phyloP scores from a whole-genome alignment of 1,284 basidiomycete species.

The Rhodotorula sp. region DNA sequence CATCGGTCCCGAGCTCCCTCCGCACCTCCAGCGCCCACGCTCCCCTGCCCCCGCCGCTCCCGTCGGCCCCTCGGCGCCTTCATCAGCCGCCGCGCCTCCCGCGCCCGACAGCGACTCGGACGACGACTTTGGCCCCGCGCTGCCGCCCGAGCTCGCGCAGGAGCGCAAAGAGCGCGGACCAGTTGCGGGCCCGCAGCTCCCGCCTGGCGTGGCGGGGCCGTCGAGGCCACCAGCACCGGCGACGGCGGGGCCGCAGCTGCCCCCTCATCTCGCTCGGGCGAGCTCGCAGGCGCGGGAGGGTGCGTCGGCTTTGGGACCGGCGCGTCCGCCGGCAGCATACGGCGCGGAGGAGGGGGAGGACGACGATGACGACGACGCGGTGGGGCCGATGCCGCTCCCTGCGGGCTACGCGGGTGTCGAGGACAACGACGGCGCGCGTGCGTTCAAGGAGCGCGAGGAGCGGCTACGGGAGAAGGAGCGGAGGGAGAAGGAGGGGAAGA shows the following conservation, averaged over 20 bases:
- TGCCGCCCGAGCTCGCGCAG: slow-evolving; percentile 13
- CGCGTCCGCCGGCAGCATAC: slow-evolving; percentile 41
- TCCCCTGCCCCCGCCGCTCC: background rate
- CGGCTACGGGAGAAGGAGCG: slow-evolving; percentile 60
- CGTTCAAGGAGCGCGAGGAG: slow-evolving; percentile 80
- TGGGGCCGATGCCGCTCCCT: slow-evolving; percentile 73
- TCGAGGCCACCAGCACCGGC: background rate
- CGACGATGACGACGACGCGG: slow-evolving; percentile 68
- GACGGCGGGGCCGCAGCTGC: slow-evolving; percentile 12
- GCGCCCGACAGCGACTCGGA: slow-evolving; percentile 60
- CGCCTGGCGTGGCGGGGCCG: background rate
- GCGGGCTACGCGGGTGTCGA: slow-evolving; percentile 45
- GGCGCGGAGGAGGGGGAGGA: slow-evolving; percentile 45
- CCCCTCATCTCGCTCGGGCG: slow-evolving; percentile 22
- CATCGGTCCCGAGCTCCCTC: slow-evolving; percentile 25
- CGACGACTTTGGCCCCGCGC: slow-evolving; percentile 54
- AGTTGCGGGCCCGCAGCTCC: background rate
- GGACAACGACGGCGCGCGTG: slow-evolving; percentile 64
- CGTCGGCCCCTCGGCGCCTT: slow-evolving; percentile 40
- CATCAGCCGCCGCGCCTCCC: background rate
- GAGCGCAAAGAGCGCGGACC: background rate
- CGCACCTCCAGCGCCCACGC: slow-evolving; percentile 6
- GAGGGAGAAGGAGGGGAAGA: slow-evolving; percentile 68
- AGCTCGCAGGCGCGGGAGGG: slow-evolving; percentile 38
- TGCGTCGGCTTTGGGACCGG: slow-evolving; percentile 8